Evolutionary conservation across 2,329 filamentous ascomycete species (phyloP), one percentile per base, ranked within the genome.

Genomic region (Chlorencoelia australis): DNA sequence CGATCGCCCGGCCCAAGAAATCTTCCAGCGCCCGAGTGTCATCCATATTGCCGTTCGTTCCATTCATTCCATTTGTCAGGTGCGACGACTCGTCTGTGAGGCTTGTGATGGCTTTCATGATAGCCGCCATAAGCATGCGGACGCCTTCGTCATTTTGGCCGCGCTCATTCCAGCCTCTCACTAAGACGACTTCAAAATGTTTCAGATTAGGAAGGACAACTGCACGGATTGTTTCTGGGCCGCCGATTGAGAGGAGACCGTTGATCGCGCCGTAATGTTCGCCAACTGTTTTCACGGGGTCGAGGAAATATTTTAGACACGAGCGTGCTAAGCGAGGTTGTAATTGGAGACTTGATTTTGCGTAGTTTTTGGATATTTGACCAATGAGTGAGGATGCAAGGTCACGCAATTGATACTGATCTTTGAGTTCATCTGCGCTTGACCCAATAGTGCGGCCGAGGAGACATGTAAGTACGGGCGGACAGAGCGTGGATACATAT

Each of bases 251-350:
- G 2, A 80, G 70, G 3, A 98, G 66, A 1, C 88, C 89, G 19
- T 79, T 73, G 15, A 98, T 71, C 5, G 89, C 86, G 29, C 91
- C 91, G 56, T 91, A 98, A 52, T 94, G 84, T 1, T 89, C 81
- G 2, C 83, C 77, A 0, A 87, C 73, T 0, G 87, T 79, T 54
- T 88, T 86, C 28, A 79, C 76, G 0, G 86, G 84, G 52, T 95
- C 88, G 19, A 98, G 72, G 59, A 95, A 89, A 52, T 82, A 79
- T 62, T 94, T 94, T 21, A 96, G 72, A 53, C 87, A 95, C 0
- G 88, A 91, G n/a, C 91, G 75, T 4, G 87, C 88, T 19, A 98
- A 79, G 45, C 93, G 84, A 2, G 88, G 80, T 39, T 87, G 85
- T 17, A 96, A 73, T 10, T 86, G 80, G 28, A 82, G 78, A 40